Conservation (phyloP, 768 basidiomycete genomes). For the Gymnopilus dilepis region DNA sequence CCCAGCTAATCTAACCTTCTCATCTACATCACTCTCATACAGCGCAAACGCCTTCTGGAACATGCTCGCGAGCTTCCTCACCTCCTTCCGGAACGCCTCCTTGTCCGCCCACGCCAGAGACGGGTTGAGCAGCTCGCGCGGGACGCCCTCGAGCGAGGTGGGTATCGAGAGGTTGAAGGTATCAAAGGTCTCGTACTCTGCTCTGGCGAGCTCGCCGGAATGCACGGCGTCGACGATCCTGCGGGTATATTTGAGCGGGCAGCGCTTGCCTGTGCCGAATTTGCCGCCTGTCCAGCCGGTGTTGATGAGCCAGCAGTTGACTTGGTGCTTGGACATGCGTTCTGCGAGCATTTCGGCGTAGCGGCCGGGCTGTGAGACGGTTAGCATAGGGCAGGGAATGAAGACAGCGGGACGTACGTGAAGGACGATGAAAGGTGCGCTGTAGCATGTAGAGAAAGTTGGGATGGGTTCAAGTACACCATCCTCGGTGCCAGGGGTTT, state of each 20-base stretch:
- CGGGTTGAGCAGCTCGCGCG: constrained; percentile 90
- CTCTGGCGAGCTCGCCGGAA: constrained; percentile 86
- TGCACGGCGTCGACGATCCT: constrained; percentile 98
- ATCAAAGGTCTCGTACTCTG: constrained; percentile 84
- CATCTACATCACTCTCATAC: constrained; percentile 86
- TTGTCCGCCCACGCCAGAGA: constrained; percentile 85
- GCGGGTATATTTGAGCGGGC: constrained; percentile 95
- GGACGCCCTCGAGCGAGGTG: constrained; percentile 82
- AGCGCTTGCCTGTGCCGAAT: constrained; percentile 90
- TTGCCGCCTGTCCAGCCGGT: constrained; percentile 97
- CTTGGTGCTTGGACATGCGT: constrained; percentile 87
- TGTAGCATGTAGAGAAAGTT: constrained; percentile 99
- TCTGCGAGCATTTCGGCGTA: constrained; percentile 98
- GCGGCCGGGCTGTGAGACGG: constrained; percentile 71
- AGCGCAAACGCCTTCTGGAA: constrained; percentile 93
- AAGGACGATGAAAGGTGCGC: constrained; percentile 98
- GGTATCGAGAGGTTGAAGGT: constrained; percentile 89
- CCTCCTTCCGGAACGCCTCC: constrained; percentile 88
- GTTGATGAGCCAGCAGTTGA: constrained; percentile 98
- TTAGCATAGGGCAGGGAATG: constrained; percentile 5
- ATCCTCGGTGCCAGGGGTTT: constrained; percentile 99
- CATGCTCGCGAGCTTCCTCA: constrained; percentile 89
- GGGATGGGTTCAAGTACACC: constrained; percentile 98
- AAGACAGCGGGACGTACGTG: constrained; percentile 57
- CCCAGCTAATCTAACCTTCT: constrained; percentile 83